Base-by-base conservation (phyloP, 805 yeast genomes). In the Wickerhamiella shivajii region DNA sequence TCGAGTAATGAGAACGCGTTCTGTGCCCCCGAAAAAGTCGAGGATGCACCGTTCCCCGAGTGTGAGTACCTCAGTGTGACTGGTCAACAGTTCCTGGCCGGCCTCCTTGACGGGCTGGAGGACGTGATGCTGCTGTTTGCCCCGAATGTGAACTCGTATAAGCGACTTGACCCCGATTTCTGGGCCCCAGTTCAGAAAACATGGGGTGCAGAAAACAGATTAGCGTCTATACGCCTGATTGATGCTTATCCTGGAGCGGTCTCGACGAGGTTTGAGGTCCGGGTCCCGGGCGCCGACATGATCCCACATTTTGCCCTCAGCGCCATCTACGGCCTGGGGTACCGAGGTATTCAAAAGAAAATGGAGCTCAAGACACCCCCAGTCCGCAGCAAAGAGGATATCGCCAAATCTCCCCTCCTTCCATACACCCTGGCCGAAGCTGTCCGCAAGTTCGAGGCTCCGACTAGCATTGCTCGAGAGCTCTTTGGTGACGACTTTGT, bases 231-330 rank as follows among this genome's bases (percentile, higher is more conserved):
- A 26, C 45, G 58, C 6, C 43, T 53, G 10, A 53, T 53, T 22
- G 42, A 50, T 6, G 52, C 55, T 7, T 43, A 47, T 5, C 30
- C 37, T 5, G 43, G 47, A 14, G 29, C 48, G 2, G 45, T 44
- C 33, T 46, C 50, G 10, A 47, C 55, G 13, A 37, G 58, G 7
- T 41, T 53, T 15, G 58, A 53, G 31, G 47, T 53, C n/a, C 40
- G 58, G 21, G 51, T 55, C 16, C 58, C 58, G 3, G 58, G 58
- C 13, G 58, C 58, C n/a, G 58, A 53, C 32, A 49, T 53, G 8
- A 44, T 51, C 24, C 42, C 51, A n/a, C 57, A 53, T 33, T 52
- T 47, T 35, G 58, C 58, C 14, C 40, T 53, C 33, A 44, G 56
- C 3, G 57, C 57, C 10, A 44, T 53, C 18, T 41, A 47, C 24